Evolutionary conservation across 1,139 yeast species (phyloP).

Genomic region (Saccharomyces hybrid): DNA sequence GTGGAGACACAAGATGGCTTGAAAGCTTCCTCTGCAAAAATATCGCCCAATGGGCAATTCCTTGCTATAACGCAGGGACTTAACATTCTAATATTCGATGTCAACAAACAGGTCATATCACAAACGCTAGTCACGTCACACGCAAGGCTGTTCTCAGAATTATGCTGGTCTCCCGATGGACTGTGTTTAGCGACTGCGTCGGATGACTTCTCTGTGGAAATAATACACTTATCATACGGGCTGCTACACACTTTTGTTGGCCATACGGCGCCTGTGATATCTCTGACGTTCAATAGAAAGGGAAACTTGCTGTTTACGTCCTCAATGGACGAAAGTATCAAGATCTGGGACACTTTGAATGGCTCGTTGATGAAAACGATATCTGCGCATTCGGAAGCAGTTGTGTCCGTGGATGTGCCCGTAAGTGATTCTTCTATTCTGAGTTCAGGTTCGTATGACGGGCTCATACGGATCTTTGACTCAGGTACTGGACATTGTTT

Average conservation of each 20-base stretch:
- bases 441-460: constrained; percentile 87
- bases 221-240: constrained; percentile 56
- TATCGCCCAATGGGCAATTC: constrained; percentile 56
- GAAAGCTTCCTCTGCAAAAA: constrained; percentile 40
- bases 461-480: constrained; percentile 80
- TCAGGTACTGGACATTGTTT: constrained; percentile 85
- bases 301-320: constrained; percentile 80
- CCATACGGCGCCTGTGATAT: constrained; percentile 80
- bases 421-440: constrained; percentile 76
- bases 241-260: constrained; percentile 58
- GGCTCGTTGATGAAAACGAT: constrained; percentile 70
- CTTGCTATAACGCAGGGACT: constrained; percentile 53
- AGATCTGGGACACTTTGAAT: constrained; percentile 77
- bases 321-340: constrained; percentile 83
- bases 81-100: constrained; percentile 39
- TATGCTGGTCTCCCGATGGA: constrained; percentile 66
- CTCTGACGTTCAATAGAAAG: constrained; percentile 60
- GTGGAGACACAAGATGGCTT: not conserved
- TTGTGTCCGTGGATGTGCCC: constrained; percentile 59
- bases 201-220: constrained; percentile 73
- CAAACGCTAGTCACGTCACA: constrained; percentile 19
- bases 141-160: constrained; percentile 25
- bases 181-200: constrained; percentile 72
- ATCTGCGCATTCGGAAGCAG: constrained; percentile 93
- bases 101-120: constrained; percentile 27